Conservation (phyloP, 2,329 filamentous ascomycete genomes). For the Curvularia sp. region DNA sequence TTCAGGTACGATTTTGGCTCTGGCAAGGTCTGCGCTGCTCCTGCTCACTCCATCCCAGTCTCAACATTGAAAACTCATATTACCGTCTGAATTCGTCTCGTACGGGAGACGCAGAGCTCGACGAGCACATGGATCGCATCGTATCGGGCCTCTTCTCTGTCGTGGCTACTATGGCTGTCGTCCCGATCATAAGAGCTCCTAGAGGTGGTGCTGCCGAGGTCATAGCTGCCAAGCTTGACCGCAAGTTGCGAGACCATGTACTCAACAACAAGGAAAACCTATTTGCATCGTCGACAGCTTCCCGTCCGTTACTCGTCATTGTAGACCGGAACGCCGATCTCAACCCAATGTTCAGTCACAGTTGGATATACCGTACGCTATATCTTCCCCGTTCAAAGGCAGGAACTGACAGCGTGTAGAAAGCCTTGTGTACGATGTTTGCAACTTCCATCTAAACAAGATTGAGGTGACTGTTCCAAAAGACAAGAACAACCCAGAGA, state of each 20-base stretch:
- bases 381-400: neutral
- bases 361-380: conserved; percentile 65
- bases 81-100: conserved; percentile 95
- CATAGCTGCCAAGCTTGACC: conserved; percentile 91
- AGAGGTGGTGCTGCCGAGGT: conserved; percentile 93
- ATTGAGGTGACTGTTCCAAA: conserved; percentile 88
- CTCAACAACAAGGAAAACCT: conserved; percentile 98
- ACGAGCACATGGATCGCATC: conserved; percentile 85
- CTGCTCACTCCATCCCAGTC: conserved; percentile 25
- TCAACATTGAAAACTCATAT: conserved; percentile 78
- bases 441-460: conserved; percentile 84
- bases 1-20: conserved; percentile 1
- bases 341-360: conserved; percentile 98
- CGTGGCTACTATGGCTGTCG: conserved; percentile 97
- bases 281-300: conserved; percentile 77
- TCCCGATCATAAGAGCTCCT: conserved; percentile 93
- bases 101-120: conserved; percentile 88
- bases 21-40: neutral
- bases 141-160: conserved; percentile 98
- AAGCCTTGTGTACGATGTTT: conserved; percentile 28
- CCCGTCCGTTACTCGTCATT: conserved; percentile 87
- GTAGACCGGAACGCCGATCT: conserved; percentile 95
- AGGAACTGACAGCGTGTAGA: neutral
- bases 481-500: conserved; percentile 77
- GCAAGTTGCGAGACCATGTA: conserved; percentile 94